Percentiles rank a stretch among this genome's conserved stretches.
Evolutionary conservation across 768 basidiomycete genomes (phyloP).

Genomic region (Suillus luteus): DNA sequence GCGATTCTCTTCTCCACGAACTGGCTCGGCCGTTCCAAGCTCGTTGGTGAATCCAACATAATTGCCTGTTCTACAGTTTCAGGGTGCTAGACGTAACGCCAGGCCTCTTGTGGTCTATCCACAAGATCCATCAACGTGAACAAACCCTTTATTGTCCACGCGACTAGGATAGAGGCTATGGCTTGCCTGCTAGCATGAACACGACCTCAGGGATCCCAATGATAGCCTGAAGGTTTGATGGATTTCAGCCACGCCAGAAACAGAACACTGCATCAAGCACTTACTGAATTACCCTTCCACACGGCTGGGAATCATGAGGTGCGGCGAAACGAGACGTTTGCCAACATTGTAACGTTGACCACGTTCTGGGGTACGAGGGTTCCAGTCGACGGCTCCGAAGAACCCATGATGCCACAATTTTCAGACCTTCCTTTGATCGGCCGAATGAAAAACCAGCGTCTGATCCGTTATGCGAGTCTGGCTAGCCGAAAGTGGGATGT

Average conservation of each 20-base stretch:
- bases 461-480: slow-evolving; percentile 3
- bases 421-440: slow-evolving; percentile 4
- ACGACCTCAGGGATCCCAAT: neutral
- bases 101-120: neutral
- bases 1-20: neutral
- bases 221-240: neutral
- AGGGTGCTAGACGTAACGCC: neutral
- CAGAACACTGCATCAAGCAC: neutral
- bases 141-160: neutral
- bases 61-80: neutral
- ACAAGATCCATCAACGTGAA: neutral
- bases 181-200: neutral
- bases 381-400: neutral
- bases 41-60: neutral
- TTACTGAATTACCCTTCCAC: neutral
- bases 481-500: slow-evolving; percentile 7
- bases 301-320: slow-evolving; percentile 1
- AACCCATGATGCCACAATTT: neutral
- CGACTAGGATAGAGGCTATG: neutral
- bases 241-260: neutral
- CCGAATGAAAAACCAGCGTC: slow-evolving; percentile 1
- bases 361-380: slow-evolving; percentile 9
- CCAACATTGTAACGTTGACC: neutral
- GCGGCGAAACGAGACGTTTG: neutral
- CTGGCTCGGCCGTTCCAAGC: neutral